These are phyloP conservation scores for Schwanniomyces yamadae DNA, from an alignment of 805 yeast genomes.

Conservation along the genomic window DNA sequence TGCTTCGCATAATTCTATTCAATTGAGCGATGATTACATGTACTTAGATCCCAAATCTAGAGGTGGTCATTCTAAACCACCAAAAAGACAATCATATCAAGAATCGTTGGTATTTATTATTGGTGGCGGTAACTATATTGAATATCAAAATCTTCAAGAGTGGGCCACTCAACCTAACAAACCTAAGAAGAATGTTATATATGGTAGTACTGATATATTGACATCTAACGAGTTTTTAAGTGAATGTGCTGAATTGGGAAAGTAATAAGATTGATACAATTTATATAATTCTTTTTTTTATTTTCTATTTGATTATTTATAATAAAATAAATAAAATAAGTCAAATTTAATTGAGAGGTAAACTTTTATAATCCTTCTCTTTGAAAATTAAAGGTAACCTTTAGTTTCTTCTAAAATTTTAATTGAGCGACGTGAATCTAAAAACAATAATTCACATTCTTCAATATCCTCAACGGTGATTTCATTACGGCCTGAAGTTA, in stretches of 20 bases:
- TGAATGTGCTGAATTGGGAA: constrained; percentile 61
- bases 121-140: constrained; percentile 95
- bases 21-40: constrained; percentile 82
- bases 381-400: constrained; percentile 31
- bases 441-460: constrained; percentile 77
- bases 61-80: constrained; percentile 87
- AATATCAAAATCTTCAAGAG: constrained; percentile 90
- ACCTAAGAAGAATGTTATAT: constrained; percentile 57
- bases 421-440: constrained; percentile 83
- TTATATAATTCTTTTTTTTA: constrained; percentile 1
- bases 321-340: constrained; percentile 4
- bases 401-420: constrained; percentile 55
- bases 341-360: background rate
- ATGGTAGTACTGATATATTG: constrained; percentile 80
- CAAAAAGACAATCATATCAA: constrained; percentile 75
- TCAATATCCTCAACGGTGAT: constrained; percentile 70
- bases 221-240: constrained; percentile 68
- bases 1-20: constrained; percentile 61
- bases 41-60: constrained; percentile 89
- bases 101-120: constrained; percentile 88
- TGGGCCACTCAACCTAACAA: constrained; percentile 54
- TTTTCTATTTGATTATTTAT: constrained; percentile 1
- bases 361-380: background rate
- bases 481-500: constrained; percentile 68
- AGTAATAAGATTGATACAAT: constrained; percentile 2